Evolutionary conservation across 2,329 filamentous ascomycete species (phyloP), one percentile per base, ranked within the genome.

Genomic region (Arthrinium phaeospermum): DNA sequence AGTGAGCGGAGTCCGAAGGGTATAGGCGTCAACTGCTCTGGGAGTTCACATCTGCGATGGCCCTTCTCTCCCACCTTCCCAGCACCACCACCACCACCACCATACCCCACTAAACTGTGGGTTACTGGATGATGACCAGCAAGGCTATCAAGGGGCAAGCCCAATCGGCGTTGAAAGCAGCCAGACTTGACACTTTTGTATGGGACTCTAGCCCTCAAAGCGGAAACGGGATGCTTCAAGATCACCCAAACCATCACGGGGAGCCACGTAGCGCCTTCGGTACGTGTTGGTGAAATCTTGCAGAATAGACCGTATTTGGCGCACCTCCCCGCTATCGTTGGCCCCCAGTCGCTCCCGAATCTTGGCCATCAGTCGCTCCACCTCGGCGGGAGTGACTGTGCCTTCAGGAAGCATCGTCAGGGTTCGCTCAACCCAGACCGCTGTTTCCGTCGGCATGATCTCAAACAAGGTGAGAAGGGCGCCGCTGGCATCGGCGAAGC

Each of bases 241-340:
- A 79, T 94, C 89, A 4, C 96, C 96, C 57, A 98, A 86, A 0
- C 96, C 96, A 80, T 98, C 96, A 73, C 96, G 87, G 8, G 96
- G 96, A n/a, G 96, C 96, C 67, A 99, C 94, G 79, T 99, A 98
- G 74, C 97, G 90, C 79, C 97, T 89, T 69, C 97, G 91, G 82
- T 99, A 99, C 44, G 92, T 94, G 81, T 96, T 97, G 34, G 96
- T 98, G 81, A 99, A 99, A 83, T 99, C 97, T 84, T 98, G 96
- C 72, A 99, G 87, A 46, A 98, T 87, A 37, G 90, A 91, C 49
- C 96, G 90, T 71, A 98, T 94, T 83, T 95, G 95, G 72, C 94
- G 88, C 57, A 94, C 81, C 34, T 86, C 87, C 30, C 88, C 85
- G 1, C 81, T 82, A 51, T 91, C 90, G 73, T 93, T 90, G 41